A percentile compares a stretch with the other conserved stretches of the same genome.
Evolutionary conservation across 768 basidiomycete species (phyloP).

Genomic region (Gymnopilus junonius): DNA sequence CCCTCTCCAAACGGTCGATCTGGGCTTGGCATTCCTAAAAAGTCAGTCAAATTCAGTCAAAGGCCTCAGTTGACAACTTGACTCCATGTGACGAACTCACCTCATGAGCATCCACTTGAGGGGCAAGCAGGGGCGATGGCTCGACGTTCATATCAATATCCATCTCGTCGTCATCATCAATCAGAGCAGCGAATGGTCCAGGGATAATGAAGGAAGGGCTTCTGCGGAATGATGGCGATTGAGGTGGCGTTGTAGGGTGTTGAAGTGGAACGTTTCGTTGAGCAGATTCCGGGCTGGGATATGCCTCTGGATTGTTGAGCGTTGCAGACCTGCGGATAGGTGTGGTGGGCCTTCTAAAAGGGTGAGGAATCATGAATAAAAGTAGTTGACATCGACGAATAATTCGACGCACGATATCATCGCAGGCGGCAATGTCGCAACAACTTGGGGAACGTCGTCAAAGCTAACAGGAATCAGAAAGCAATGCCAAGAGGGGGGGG

Average conservation of each 20-base stretch:
- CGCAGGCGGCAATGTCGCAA: background rate
- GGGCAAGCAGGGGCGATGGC: background rate
- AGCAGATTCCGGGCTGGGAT: conserved; percentile 21
- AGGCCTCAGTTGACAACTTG: background rate
- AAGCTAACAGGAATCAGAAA: background rate
- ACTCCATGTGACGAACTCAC: background rate
- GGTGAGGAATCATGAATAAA: background rate
- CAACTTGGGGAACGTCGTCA: conserved; percentile 7
- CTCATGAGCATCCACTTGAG: background rate
- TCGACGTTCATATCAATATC: background rate
- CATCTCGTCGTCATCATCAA: conserved; percentile 2
- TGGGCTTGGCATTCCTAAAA: background rate
- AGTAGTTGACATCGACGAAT: background rate
- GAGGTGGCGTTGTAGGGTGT: background rate
- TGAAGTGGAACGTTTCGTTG: background rate
- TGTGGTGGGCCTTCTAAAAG: conserved; percentile 8
- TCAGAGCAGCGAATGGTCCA: background rate
- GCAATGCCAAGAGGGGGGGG: background rate
- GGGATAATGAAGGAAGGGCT: background rate
- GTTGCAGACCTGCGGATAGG: conserved; percentile 13
- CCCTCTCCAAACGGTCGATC: background rate
- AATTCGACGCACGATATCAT: background rate
- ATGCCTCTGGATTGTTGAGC: conserved; percentile 16
- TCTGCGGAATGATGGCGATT: background rate
- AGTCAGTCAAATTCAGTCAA: background rate